A percentile compares a stretch with the other conserved stretches of the same genome.
These are phyloP conservation scores for Coprinellus micaceus DNA, from an alignment of 768 basidiomycete genomes.

Conservation along the genomic window DNA sequence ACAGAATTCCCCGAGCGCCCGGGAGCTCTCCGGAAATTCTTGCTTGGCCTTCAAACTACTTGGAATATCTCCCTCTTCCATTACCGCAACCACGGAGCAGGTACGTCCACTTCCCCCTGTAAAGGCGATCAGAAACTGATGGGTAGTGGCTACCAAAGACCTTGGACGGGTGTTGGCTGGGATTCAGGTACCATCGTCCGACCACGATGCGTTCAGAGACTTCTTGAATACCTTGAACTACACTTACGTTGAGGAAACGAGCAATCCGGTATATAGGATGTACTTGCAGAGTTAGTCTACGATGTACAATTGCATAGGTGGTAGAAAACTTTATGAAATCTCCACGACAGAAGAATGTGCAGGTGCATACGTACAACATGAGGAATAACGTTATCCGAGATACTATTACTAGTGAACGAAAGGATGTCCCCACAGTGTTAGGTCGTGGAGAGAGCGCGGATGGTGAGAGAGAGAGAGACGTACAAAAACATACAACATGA, in stretches of 20 bases:
- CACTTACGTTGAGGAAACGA: conserved; percentile 87
- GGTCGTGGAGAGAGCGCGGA: too few relatives aligned
- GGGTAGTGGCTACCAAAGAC: conserved; percentile 45
- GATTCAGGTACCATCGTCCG: conserved; percentile 79
- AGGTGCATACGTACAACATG: background rate
- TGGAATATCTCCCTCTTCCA: conserved; percentile 99
- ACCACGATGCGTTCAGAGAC: conserved; percentile 61
- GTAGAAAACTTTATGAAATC: background rate
- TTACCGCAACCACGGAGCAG: conserved; percentile 96
- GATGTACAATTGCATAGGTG: background rate
- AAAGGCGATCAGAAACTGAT: background rate
- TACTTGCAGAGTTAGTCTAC: conserved; percentile 50
- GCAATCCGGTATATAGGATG: conserved; percentile 79
- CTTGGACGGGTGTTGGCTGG: conserved; percentile 91
- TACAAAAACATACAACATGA: too few relatives aligned
- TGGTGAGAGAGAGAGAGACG: too few relatives aligned
- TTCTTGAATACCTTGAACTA: conserved; percentile 83
- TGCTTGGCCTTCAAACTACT: conserved; percentile 72
- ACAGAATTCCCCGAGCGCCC: conserved; percentile 96
- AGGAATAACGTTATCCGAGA: background rate
- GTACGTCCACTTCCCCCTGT: conserved; percentile 33
- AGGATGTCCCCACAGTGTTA: background rate
- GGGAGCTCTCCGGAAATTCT: conserved; percentile 85
- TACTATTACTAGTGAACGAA: background rate
- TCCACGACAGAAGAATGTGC: background rate